Base-by-base conservation (phyloP, 1,139 yeast genomes). In the Yamadazyma songkhlaensis region DNA sequence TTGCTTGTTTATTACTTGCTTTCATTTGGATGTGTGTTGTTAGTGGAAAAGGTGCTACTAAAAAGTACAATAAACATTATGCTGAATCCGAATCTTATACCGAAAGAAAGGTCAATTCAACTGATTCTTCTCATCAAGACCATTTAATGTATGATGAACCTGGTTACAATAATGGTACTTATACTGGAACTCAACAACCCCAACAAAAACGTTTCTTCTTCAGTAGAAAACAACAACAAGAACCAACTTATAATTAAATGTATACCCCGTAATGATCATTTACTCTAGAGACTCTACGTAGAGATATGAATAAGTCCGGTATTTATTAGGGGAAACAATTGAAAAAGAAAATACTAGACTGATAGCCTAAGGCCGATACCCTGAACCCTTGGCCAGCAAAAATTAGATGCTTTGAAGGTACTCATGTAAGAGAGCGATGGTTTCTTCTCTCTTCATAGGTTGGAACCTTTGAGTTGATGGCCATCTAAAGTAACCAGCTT, bases 1-100 rank as follows among this genome's bases (percentile, higher is more conserved):
- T 72, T 2, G 75, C 73, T 37, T 58, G 76, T 48, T 54, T 76
- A 36, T 43, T 75, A 25, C 40, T 77, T 11, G 35, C 43, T 31
- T 42, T 43, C 26, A 29, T 48, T 17, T 46, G 51, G 48, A 44
- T 42, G 46, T 45, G 48, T 33, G 39, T 38, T 23, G 48, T 46
- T 22, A 32, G 43, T 35, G 44, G 39, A 24, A 44, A 25, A 25
- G 52, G 47, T 33, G 50, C 45, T 26, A 32, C 42, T 20, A 41
- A 21, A 10, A 25, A 13, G 14, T 31, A 29, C 20, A 26, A 32
- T 2, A 34, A 39, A 21, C 38, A 27, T 13, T 32, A 32, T 22
- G 40, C 31, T 32, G 48, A 42, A 10, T 32, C 36, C 17, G 43
- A 44, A 30, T 36, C 45, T 15, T 44, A 46, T 33, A 38, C 37